Percentiles rank a stretch among this genome's conserved stretches.
Evolutionary conservation across 1,284 basidiomycete genomes (phyloP).

Genomic region (Sutorius eximius): DNA sequence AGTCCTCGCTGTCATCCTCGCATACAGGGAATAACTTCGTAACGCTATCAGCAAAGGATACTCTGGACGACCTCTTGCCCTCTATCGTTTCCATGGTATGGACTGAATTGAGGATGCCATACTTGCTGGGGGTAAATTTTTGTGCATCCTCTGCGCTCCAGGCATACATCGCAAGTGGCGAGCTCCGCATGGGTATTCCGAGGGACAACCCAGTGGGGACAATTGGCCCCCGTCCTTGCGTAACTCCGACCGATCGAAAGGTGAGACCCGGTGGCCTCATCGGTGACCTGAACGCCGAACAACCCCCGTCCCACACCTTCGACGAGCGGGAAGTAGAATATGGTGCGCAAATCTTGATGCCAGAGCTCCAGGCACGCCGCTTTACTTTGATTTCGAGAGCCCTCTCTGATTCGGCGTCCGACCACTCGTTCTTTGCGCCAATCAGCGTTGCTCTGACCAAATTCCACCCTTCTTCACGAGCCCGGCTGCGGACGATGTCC

Average conservation of each 20-base stretch:
- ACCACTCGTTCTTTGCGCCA: constrained; percentile 27
- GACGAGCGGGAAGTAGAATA: constrained; percentile 11
- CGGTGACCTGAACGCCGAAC: constrained; percentile 1
- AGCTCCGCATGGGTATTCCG: constrained; percentile 26
- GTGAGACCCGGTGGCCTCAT: constrained; percentile 27
- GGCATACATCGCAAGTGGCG: constrained; percentile 25
- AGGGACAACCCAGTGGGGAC: constrained; percentile 32
- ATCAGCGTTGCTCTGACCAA: constrained; percentile 22
- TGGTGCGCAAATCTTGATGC: constrained; percentile 30
- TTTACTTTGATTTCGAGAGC: constrained; percentile 32
- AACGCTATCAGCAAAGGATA: constrained; percentile 24
- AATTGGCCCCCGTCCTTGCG: constrained; percentile 23
- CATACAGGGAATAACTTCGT: constrained; percentile 33
- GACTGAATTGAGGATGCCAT: constrained; percentile 17
- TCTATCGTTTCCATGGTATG: constrained; percentile 12
- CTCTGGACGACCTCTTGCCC: constrained; percentile 20
- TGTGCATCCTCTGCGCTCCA: constrained; percentile 17
- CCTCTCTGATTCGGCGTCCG: constrained; percentile 26
- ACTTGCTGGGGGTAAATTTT: constrained; percentile 5
- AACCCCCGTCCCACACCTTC: constrained; percentile 22
- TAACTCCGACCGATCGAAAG: neutral
- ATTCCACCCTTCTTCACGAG: constrained; percentile 33
- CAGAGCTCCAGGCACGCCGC: constrained; percentile 36
- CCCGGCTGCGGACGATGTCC: constrained; percentile 28
- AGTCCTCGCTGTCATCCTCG: constrained; percentile 31